Evolutionary conservation across 2,329 filamentous ascomycete genomes (phyloP), one percentile per base, ranked within the genome.

Genomic region (Nemania sp.): DNA sequence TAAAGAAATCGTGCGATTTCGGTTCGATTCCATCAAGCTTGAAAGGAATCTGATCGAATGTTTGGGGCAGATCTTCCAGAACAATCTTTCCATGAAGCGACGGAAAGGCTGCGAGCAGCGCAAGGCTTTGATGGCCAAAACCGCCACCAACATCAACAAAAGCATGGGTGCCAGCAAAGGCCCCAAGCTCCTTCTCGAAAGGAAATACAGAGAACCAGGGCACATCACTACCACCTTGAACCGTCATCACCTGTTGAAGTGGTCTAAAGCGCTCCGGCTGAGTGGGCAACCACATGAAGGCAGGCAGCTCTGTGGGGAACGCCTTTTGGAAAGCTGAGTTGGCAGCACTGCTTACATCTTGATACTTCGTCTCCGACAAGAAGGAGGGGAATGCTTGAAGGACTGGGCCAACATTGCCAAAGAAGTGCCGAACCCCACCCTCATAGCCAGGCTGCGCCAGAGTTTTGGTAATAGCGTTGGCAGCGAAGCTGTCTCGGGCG

Each of bases 261-360:
- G 65, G 62, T 13, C 47, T 66, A 43, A 73, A 66, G 2, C 71
- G 65, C 27, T 74, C 70, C 3, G 73, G 73, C 43, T 73, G 69
- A 13, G 52, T 64, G 6, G 68, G 68, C 18, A 76, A 54, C 70
- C 74, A 76, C 53, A 60, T 43, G 51, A 77, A 77, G 29, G 73
- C 70, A 10, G 69, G 61, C 0, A 72, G 64, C 18, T 69, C 63
- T 0, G 78, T 79, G 20, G 62, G 45, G 41, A 72, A 72, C 13
- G 70, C 74, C 47, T 75, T 77, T 58, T 75, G 72, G 64, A 76
- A 77, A 7, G 72, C 71, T 15, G 69, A 70, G 27, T 70, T 56
- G 29, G 66, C 65, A 10, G 67, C 53, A 54, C 72, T 64, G 52
- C 53, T 71, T 43, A 73, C 62, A 60, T 73, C 72, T 51, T 72